Evolutionary conservation across 225 moss, liverwort and hornwort genomes (phyloP), one percentile per base, ranked within the genome.

Genomic region (Pseudoscleropodium purum): DNA sequence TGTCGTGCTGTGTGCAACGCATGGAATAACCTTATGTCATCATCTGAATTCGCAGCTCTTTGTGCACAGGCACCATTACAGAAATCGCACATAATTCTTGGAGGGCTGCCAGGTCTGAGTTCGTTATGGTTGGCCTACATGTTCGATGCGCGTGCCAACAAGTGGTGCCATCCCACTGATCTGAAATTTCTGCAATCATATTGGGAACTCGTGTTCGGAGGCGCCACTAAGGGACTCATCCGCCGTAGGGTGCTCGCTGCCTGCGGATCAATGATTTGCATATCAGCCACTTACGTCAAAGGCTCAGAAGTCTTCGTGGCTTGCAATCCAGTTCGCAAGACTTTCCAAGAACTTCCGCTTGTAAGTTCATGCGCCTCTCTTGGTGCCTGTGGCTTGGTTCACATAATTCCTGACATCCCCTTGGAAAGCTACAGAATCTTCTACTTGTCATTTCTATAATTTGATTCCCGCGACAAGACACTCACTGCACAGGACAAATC

Each of bases 151-250:
- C 81, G 60, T 15, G 66, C 87, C 70, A 85, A 62, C 52, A 87
- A 89, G 79, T 92, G 93, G 92, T 90, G 85, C 26, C 87, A 87
- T 81, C 87, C 92, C 37, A 89, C 92, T 15, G 92, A 92, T 59
- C 76, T 90, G 51, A 85, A 72, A 43, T 89, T 90, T 83, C 60
- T 93, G 76, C 92, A 89, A 87, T 52, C 73, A 5, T 87, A 60
- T 45, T 90, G 81, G 89, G 82, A 92, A 60, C 64, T 66, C 82
- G 52, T 43, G 25, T 88, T 83, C 54, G 69, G 84, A 63, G 92
- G 81, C 74, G 59, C 83, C 59, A 84, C 31, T 6, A 83, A 83
- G 43, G 83, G 88, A 47, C 18, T 87, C 84, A 82, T 84, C 54
- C 82, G 82, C 30, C 87, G 85, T 11, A 74, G 90, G 62, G 84